Base-by-base conservation (phyloP, 805 yeast genomes). In the Blastobotrys attinorum region DNA sequence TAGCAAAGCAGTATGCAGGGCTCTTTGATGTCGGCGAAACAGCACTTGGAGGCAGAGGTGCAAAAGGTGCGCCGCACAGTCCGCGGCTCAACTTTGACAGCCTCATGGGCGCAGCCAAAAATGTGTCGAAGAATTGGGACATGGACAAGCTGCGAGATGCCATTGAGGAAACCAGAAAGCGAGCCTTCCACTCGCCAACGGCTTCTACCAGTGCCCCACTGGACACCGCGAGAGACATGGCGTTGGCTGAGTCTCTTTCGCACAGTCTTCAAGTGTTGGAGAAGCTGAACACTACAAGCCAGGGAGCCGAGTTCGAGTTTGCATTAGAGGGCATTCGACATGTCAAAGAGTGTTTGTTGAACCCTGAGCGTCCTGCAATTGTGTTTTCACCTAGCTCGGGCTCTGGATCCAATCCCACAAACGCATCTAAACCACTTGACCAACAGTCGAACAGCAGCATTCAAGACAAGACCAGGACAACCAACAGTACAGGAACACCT, bases 1-100 rank as follows among this genome's bases (percentile, higher is more conserved):
- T 55, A 8, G 38, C 49, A 3, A 40, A 44, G n/a, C 56, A 55
- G 36, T 55, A 52, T 43, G 20, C 23, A 11, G 42, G 32, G n/a
- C 27, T 44, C 3, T 44, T 42, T 47, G n/a, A n/a, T n/a, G n/a
- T n/a, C n/a, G 25, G 16, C 5, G 31, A 37, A n/a, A n/a, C n/a
- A n/a, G n/a, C n/a, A n/a, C n/a, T 18, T 18, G 34, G 34, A 17
- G 15, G 13, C 43, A 18, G 31, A 22, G n/a, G n/a, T 31, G 27
- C 25, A n/a, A n/a, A n/a, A n/a, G n/a, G n/a, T n/a, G 29, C 21
- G 36, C 44, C 42, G 21, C 44, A 45, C 25, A 33, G 47, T 20
- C 45, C 47, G n/a, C 16, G 40, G 20, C 33, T 40, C 17, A 38
- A 34, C 35, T 37, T 42, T n/a, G 56, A 38, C 6, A 42, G 46